A percentile compares a stretch with the other conserved stretches of the same genome.
These are phyloP conservation scores for Groenewaldozyma auringiensis DNA, from an alignment of 1,139 yeast species.

Conservation along the genomic window DNA sequence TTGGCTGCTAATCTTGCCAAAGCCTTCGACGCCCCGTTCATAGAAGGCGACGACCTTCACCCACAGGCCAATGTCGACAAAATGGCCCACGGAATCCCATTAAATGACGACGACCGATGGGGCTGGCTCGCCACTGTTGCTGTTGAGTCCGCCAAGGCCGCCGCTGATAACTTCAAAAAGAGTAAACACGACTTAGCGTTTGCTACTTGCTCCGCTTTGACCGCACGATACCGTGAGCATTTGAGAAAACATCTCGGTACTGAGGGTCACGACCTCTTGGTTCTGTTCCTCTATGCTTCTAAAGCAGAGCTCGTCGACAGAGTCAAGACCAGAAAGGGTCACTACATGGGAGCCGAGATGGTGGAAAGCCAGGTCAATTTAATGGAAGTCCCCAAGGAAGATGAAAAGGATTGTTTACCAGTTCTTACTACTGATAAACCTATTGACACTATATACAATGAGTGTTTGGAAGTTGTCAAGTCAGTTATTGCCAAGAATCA, in stretches of 20 bases:
- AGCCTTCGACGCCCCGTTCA: conserved; percentile 43
- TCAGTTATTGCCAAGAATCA: neutral
- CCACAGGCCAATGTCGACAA: conserved; percentile 66
- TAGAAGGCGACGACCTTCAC: conserved; percentile 84
- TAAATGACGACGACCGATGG: conserved; percentile 86
- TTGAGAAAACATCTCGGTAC: conserved; percentile 32
- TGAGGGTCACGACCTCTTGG: conserved; percentile 41
- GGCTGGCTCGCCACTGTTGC: conserved; percentile 67
- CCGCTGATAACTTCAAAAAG: conserved; percentile 32
- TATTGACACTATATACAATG: conserved; percentile 12
- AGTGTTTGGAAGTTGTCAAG: neutral
- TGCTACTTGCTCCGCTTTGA: conserved; percentile 81
- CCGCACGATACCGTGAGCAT: conserved; percentile 58
- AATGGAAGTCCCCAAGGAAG: conserved; percentile 55
- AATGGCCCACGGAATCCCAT: conserved; percentile 73
- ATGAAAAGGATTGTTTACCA: conserved; percentile 15
- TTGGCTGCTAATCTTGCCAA: conserved; percentile 50
- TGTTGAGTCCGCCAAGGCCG: conserved; percentile 27
- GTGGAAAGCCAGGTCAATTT: conserved; percentile 66
- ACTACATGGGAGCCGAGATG: conserved; percentile 84
- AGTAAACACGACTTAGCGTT: conserved; percentile 33
- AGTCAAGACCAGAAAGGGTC: conserved; percentile 56
- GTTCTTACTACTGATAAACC: conserved; percentile 11
- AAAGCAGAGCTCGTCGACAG: conserved; percentile 54
- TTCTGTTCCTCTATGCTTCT: conserved; percentile 60